Evolutionary conservation across 768 basidiomycete genomes (phyloP).

Genomic region (Rhodotorula kratochvilovae): DNA sequence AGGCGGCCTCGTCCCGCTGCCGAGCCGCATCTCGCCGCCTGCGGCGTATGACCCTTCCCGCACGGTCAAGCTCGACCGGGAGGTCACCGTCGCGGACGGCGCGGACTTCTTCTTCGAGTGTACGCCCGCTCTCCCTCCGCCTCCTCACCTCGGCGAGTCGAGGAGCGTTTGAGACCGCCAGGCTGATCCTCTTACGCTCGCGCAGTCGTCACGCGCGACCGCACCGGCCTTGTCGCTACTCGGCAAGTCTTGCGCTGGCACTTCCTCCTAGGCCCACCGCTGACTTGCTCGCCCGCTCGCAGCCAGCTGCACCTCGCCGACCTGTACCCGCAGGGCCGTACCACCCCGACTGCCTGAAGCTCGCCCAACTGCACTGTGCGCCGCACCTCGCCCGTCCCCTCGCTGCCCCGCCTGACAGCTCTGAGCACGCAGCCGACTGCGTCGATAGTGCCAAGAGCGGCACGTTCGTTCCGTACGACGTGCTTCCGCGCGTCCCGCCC

Average conservation of each 20-base stretch:
- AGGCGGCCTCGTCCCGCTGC: not conserved
- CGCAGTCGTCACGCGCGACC: constrained; percentile 25
- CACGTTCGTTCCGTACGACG: not conserved
- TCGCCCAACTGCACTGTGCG: constrained; percentile 39
- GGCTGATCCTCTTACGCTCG: too few species aligned
- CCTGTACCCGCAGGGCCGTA: constrained; percentile 27
- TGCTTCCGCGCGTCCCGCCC: not conserved
- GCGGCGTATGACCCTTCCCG: constrained; percentile 8
- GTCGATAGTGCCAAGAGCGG: constrained; percentile 24
- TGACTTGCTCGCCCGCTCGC: not conserved
- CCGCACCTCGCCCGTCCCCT: too few species aligned
- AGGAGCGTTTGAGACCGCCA: too few species aligned
- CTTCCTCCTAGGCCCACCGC: not conserved
- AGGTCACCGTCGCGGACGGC: not conserved
- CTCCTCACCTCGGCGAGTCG: too few species aligned
- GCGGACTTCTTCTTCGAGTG: constrained; percentile 30
- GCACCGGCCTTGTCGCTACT: constrained; percentile 35
- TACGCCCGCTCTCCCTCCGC: not conserved
- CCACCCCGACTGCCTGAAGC: constrained; percentile 32
- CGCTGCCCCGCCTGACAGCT: too few species aligned
- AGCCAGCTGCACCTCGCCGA: constrained; percentile 40
- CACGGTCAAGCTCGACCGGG: constrained; percentile 8
- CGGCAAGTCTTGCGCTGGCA: not conserved
- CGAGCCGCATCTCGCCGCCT: not conserved
- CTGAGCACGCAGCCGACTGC: constrained; percentile 10